These are phyloP conservation scores for Sphaceloma murrayae DNA, from an alignment of 2,329 filamentous ascomycete species.

Conservation along the genomic window DNA sequence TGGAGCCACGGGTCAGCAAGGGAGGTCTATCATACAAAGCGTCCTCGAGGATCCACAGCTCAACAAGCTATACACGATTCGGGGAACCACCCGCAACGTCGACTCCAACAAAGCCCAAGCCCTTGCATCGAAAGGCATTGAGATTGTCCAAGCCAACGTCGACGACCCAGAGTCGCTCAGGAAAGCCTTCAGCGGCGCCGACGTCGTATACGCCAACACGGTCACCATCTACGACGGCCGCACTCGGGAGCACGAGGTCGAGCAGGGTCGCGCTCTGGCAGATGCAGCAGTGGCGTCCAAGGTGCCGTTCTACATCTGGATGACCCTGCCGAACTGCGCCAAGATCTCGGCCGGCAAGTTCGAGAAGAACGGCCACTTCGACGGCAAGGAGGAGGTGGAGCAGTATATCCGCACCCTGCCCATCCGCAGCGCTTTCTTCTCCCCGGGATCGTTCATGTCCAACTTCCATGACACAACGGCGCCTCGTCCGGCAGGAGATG, in stretches of 20 bases:
- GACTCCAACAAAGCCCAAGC: slow-evolving; percentile 37
- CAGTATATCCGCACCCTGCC: slow-evolving; percentile 27
- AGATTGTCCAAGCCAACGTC: slow-evolving; percentile 46
- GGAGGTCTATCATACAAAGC: slow-evolving; percentile 44
- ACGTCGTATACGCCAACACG: slow-evolving; percentile 46
- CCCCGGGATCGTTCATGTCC: slow-evolving; percentile 22
- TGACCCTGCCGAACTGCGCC: slow-evolving; percentile 25
- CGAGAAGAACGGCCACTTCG: slow-evolving; percentile 31
- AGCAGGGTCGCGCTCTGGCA: slow-evolving; percentile 30
- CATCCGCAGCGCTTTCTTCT: slow-evolving; percentile 23
- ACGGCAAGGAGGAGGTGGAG: slow-evolving; percentile 31
- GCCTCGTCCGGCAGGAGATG: slow-evolving; percentile 18
- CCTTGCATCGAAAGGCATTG: slow-evolving; percentile 39
- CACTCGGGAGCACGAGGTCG: slow-evolving; percentile 26
- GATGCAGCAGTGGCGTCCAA: slow-evolving; percentile 25
- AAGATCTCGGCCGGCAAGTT: slow-evolving; percentile 27
- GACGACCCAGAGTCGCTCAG: slow-evolving; percentile 38
- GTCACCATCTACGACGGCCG: slow-evolving; percentile 39
- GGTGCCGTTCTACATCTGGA: slow-evolving; percentile 34
- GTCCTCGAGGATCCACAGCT: slow-evolving; percentile 38
- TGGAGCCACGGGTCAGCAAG: slow-evolving; percentile 53
- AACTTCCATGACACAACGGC: slow-evolving; percentile 20
- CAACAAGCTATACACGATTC: slow-evolving; percentile 42
- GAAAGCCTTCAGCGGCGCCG: slow-evolving; percentile 37
- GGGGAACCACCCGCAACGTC: slow-evolving; percentile 47